A percentile compares a stretch with the other conserved stretches of the same genome.
phyloP scores from a whole-genome alignment of 2,329 filamentous ascomycete species.

The Sarocladium kiliense region DNA sequence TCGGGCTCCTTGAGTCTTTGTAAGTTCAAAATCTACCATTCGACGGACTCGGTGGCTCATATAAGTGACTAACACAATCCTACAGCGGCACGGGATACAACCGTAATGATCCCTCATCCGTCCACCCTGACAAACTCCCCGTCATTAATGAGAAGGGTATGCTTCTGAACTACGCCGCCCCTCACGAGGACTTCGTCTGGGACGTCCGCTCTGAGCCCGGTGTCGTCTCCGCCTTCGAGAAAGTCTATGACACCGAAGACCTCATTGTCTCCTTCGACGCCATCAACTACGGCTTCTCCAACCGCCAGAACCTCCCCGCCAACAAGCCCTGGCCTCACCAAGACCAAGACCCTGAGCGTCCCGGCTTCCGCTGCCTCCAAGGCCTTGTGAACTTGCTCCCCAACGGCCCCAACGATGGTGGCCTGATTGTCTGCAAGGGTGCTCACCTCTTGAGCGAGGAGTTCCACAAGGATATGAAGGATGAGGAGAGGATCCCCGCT shows the following conservation, averaged over 20 bases:
- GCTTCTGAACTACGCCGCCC: constrained; percentile 38
- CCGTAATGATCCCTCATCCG: constrained; percentile 25
- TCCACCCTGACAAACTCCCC: constrained; percentile 30
- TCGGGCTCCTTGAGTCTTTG: constrained; percentile 17
- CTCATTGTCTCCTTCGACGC: constrained; percentile 43
- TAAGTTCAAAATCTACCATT: background rate
- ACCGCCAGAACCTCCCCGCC: constrained; percentile 14
- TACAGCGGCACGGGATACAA: constrained; percentile 13
- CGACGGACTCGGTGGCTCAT: background rate
- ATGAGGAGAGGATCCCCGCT: constrained; percentile 28
- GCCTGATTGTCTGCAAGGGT: constrained; percentile 13
- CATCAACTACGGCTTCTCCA: constrained; percentile 34
- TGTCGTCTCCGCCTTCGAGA: constrained; percentile 39
- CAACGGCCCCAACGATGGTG: constrained; percentile 15
- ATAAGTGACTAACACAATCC: background rate
- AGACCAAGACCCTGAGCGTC: constrained; percentile 22
- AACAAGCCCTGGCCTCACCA: constrained; percentile 22
- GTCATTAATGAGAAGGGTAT: constrained; percentile 39
- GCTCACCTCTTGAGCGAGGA: constrained; percentile 26
- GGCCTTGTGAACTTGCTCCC: constrained; percentile 20
- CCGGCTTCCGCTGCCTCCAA: constrained; percentile 23
- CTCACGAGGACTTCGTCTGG: constrained; percentile 46
- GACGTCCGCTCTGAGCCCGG: constrained; percentile 41
- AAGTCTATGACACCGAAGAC: constrained; percentile 38
- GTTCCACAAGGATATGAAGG: constrained; percentile 28